Percentiles rank a stretch among this genome's conserved stretches.
Evolutionary conservation across 2,329 filamentous ascomycete species (phyloP).

Genomic region (Aspergillus sp.): DNA sequence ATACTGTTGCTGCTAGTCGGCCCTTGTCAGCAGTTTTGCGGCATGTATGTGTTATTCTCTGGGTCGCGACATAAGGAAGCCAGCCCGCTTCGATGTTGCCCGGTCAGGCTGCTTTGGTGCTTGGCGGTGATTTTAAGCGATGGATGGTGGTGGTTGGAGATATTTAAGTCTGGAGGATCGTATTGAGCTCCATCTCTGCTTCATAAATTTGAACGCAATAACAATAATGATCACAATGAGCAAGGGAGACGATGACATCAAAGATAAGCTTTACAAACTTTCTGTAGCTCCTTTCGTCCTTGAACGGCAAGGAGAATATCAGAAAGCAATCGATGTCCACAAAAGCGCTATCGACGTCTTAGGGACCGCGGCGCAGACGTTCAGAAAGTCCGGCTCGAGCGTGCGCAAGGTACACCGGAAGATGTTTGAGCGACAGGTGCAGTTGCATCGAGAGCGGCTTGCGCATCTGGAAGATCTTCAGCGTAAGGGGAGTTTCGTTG

Average conservation of each 20-base stretch:
- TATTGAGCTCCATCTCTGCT: too few species aligned
- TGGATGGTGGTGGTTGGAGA: not conserved
- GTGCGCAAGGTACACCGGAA: constrained; percentile 17
- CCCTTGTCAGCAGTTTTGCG: not conserved
- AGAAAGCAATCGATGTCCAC: constrained; percentile 14
- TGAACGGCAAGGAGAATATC: constrained; percentile 15
- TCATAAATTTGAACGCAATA: too few species aligned
- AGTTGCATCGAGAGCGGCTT: constrained; percentile 16
- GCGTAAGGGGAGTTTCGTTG: constrained; percentile 12
- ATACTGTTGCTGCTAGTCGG: not conserved
- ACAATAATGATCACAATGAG: not conserved
- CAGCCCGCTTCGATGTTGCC: not conserved
- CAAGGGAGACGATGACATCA: not conserved
- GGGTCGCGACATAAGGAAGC: not conserved
- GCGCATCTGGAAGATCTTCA: constrained; percentile 14
- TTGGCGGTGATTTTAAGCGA: not conserved
- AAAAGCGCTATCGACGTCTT: constrained; percentile 12
- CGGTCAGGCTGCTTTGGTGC: not conserved
- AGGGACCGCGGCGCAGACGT: not conserved
- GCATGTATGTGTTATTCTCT: not conserved
- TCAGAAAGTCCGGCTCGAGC: constrained; percentile 12
- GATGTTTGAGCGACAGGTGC: constrained; percentile 20
- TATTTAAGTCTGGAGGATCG: not conserved
- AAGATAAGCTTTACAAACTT: not conserved
- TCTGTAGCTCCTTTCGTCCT: constrained; percentile 5